These are phyloP conservation scores for Globisporangium spiculum DNA, from an alignment of 352 stramenopile genomes.

Conservation along the genomic window DNA sequence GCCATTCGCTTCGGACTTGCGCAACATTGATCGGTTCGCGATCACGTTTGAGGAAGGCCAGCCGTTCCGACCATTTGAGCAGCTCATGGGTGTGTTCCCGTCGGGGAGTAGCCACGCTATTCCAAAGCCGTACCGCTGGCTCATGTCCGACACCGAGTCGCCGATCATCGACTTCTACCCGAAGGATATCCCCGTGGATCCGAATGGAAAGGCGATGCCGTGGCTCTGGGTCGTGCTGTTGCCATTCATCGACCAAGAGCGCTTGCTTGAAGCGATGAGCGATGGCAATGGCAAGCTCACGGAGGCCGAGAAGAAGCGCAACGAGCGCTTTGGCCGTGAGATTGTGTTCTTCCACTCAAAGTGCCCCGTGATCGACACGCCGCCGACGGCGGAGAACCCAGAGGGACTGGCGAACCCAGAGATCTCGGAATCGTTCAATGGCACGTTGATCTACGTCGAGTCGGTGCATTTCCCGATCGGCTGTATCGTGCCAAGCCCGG, in stretches of 20 bases:
- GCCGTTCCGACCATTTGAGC: constrained; percentile 97
- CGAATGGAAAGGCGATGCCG: constrained; percentile 98
- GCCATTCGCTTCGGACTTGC: constrained; percentile 91
- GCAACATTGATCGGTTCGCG: constrained; percentile 82
- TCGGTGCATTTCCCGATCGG: constrained; percentile 73
- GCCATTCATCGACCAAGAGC: constrained; percentile 98
- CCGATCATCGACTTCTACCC: constrained; percentile 98
- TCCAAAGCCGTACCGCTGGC: constrained; percentile 90
- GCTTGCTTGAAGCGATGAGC: constrained; percentile 90
- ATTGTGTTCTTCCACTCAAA: constrained; percentile 83
- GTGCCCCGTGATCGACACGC: constrained; percentile 40
- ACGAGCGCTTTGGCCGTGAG: constrained; percentile 77
- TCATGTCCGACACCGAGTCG: constrained; percentile 95
- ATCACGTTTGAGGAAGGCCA: constrained; percentile 94
- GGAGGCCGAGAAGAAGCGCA: constrained; percentile 78
- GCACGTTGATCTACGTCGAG: constrained; percentile 69
- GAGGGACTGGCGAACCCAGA: constrained; percentile 44
- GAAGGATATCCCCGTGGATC: constrained; percentile 95
- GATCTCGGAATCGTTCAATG: constrained; percentile 66
- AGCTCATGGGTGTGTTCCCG: constrained; percentile 98
- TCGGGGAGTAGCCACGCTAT: constrained; percentile 92
- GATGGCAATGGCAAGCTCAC: constrained; percentile 62
- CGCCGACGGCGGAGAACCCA: constrained; percentile 37
- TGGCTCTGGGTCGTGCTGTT: constrained; percentile 99
- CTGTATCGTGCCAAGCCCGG: constrained; percentile 68